These are phyloP conservation scores for Echria macrotheca DNA, from an alignment of 495 filamentous ascomycete species.

Conservation along the genomic window DNA sequence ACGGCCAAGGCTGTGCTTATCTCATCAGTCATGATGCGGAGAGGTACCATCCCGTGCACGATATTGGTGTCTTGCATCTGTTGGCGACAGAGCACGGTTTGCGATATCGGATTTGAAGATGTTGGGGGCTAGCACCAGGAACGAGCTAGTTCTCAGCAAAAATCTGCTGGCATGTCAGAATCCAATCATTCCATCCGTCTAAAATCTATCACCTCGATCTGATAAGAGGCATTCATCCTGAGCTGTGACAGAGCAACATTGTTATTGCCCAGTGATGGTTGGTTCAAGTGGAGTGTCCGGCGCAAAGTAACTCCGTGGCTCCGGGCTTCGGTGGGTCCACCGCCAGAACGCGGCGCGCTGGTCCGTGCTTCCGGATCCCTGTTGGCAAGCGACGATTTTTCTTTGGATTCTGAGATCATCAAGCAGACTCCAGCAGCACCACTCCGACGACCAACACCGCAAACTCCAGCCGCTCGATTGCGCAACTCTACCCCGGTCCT, in stretches of 20 bases:
- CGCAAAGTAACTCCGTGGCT: background rate
- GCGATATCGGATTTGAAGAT: no score
- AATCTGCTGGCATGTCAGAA: no score
- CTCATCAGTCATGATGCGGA: background rate
- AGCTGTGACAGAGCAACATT: background rate
- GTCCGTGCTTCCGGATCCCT: conserved; percentile 9
- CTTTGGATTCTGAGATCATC: conserved; percentile 20
- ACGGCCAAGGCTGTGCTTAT: background rate
- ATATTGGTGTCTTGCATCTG: no score
- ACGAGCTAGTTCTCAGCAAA: no score
- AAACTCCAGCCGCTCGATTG: background rate
- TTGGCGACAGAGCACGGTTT: no score
- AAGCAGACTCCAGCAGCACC: conserved; percentile 9
- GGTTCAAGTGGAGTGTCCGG: background rate
- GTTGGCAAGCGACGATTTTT: conserved; percentile 15
- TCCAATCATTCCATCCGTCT: no score
- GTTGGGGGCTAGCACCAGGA: no score
- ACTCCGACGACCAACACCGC: conserved; percentile 5
- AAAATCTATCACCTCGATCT: no score
- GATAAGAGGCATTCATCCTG: background rate
- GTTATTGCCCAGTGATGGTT: background rate
- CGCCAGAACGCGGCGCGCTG: no score
- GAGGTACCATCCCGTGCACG: no score
- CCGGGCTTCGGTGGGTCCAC: no score
- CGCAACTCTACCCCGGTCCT: no score